Evolutionary conservation across 257 asterid species (phyloP), one percentile per base, ranked within the genome.

Genomic region (Coffea canephora): DNA sequence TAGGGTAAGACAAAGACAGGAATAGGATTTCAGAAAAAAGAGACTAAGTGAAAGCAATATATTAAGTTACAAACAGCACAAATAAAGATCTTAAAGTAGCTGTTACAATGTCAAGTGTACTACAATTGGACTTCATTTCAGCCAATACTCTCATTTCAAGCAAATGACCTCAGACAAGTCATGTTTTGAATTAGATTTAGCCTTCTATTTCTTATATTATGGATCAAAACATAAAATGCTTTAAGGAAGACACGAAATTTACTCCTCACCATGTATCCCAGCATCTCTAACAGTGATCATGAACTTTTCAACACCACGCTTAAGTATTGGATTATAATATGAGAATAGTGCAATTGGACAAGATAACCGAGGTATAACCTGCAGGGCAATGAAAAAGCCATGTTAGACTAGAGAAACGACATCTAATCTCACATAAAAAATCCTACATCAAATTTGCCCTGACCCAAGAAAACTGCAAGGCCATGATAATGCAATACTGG

Each of bases 281-380:
- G 89, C 83, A 80, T 92, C 97, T 77, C 89, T 84, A 80, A 91
- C 88, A 72, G 89, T 92, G 83, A 71, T 86, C 98, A 94, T 92
- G 90, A 94, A 94, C 77, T 90, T 87, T 54, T 86, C 97, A 74
- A 84, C 78, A 1, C 98, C 98, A 69, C 97, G 93, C 85, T 92
- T 92, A 77, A 94, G 95, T 86, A 94, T 92, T 62, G 98, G 98
- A 77, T 94, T 94, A 84, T 94, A 94, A 88, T 94, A 94, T 12
- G 97, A 79, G 90, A 94, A 94, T 14, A 94, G 55, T 68, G 97
- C 90, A 71, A 94, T 25, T n/a, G 98, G 98, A 80, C 95, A 89
- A 80, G 98, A 91, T 86, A 94, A 83, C 76, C 88, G 90, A 83
- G 98, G 98, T 36, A 89, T 84, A 82, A 92, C 97, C 98, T 92